Base-by-base conservation (phyloP, 176 grass and related monocot species). In the Otatea glauca region DNA sequence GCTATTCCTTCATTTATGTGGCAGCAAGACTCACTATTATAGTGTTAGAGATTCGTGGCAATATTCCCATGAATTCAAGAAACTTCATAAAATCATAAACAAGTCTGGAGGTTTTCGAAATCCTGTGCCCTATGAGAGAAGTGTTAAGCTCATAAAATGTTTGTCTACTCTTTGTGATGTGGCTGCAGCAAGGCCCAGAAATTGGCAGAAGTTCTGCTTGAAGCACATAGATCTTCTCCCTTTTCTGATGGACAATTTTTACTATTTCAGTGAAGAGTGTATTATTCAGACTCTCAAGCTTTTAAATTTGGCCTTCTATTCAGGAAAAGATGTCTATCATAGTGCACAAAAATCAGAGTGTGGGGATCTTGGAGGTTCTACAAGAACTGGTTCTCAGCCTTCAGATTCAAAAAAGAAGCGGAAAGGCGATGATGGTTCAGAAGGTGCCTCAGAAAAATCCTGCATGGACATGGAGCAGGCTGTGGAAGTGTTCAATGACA, bases 151-250 rank as follows among this genome's bases (percentile, higher is more conserved):
- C 68, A 92, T 97, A 79, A 97, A 94, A 89, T 98, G 92, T 84
- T 81, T 98, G 49, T 93, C 85, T 88, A 85, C 89, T 75, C 82
- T 95, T 48, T 88, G 84, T 88, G 95, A 98, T 78, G 95, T 94
- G 60, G 92, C 95, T 79, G 84, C 83, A 74, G 86, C 95, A 84
- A 94, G 95, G 71, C 95, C 95, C 27, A 98, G 87, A 86, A 98
- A 98, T 93, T 98, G 95, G 96, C 96, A 98, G 70, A 98, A 98
- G 68, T 98, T 88, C 78, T 98, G 96, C 83, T 95, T 93, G 83
- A 98, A 95, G 86, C 78, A 95, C 84, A 84, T 72, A 29, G 96
- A 95, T 55, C 79, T 95, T 83, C 89, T 98, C 65, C 93, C 91
- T 12, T 95, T 98, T 86, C 86, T 98, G 48, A 87, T 94, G 91